Conservation (phyloP, 1,284 basidiomycete genomes). For the Mycena sp. region DNA sequence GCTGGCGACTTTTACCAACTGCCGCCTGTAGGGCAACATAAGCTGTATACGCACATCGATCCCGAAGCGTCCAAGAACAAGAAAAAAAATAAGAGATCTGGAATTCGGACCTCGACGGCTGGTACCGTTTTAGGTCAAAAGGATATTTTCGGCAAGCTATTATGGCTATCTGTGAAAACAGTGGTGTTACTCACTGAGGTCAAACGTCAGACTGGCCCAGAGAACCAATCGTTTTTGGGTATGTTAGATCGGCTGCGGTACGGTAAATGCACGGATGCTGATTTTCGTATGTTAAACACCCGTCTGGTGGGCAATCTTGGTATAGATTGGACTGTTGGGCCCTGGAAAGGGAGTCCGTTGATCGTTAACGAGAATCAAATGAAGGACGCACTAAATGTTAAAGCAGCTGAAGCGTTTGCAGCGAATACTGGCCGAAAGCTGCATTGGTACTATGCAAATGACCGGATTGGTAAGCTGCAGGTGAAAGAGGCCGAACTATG, state of each 20-base stretch:
- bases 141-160: slow-evolving; percentile 35
- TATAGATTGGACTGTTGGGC: slow-evolving; percentile 6
- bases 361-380: slow-evolving; percentile 37
- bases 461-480: not conserved
- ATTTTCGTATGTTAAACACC: slow-evolving; percentile 31
- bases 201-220: slow-evolving; percentile 38
- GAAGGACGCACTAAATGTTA: slow-evolving; percentile 43
- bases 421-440: not conserved
- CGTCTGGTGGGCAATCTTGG: slow-evolving; percentile 14
- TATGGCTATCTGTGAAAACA: slow-evolving; percentile 41
- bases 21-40: slow-evolving; percentile 39
- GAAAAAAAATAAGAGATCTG: not conserved
- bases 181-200: slow-evolving; percentile 39
- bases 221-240: slow-evolving; percentile 36
- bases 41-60: slow-evolving; percentile 26
- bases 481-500: not conserved
- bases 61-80: not conserved
- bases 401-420: slow-evolving; percentile 35
- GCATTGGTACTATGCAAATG: not conserved
- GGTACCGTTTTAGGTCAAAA: slow-evolving; percentile 26
- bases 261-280: slow-evolving; percentile 36
- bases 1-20: slow-evolving; percentile 51
- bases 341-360: slow-evolving; percentile 35
- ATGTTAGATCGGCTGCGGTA: slow-evolving; percentile 37
- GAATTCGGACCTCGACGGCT: slow-evolving; percentile 1